Evolutionary conservation across 495 filamentous ascomycete genomes (phyloP), one percentile per base, ranked within the genome.

Genomic region (Aspergillus sparsus): DNA sequence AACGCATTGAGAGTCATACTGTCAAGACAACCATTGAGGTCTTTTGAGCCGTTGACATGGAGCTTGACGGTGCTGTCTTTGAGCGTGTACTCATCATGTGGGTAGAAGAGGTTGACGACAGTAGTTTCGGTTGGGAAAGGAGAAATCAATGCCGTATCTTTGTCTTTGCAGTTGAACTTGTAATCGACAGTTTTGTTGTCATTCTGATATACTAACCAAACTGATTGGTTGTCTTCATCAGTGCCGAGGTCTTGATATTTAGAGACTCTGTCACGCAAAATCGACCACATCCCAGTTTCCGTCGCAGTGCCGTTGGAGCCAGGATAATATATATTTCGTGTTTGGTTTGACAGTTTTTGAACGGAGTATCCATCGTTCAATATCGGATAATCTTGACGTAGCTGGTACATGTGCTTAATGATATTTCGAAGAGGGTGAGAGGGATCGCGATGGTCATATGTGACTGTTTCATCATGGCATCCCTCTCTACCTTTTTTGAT

Each of bases 151-250:
- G 83, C 82, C 5, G 66, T 58, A 13, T 71, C 52, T 58, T 16
- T 68, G 64, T 82, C 71, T 52, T 55, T 72, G 68, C 88, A 89
- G 58, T 88, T 77, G 57, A 89, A 89, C 1, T 73, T 70, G 67
- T 87, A 90, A 2, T 73, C 79, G n/a, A 78, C 79, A 1, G 77
- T 77, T 8, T 71, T 68, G 64, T 85, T 82, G 41, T 78, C 77
- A 64, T 91, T 91, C 35, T 83, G 80, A 64, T 88, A 90, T 1
- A 91, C 73, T 11, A 90, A 68, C 88, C 87, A 90, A 5, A 89
- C 77, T 0, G 79, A 74, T 53, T 83, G 78, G 34, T 87, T 85
- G 6, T 79, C 77, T 7, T 60, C 65, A 21, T 71, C 64, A 27
- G 62, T 64, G 10, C 73, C 71, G 11, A 85, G 71, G 55, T 85